phyloP scores from a whole-genome alignment of 2,329 filamentous ascomycete genomes.

The Penicillium paneum region DNA sequence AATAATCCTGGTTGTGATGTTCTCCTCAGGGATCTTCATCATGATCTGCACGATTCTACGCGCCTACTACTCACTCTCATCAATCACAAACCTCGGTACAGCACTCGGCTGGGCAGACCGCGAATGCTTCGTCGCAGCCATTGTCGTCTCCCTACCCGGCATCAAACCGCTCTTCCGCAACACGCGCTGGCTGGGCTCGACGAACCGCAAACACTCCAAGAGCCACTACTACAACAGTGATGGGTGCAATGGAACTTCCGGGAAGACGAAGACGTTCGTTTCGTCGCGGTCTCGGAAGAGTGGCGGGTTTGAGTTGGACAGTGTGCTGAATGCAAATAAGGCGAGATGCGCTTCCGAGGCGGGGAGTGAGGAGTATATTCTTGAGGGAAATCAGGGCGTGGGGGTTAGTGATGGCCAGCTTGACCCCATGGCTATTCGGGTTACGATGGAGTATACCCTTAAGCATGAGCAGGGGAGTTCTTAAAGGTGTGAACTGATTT shows the following conservation, averaged over 20 bases:
- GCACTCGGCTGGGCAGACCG: constrained; percentile 27
- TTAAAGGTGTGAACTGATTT: neutral
- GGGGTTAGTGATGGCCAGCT: neutral
- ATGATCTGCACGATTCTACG: constrained; percentile 27
- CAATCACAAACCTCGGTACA: constrained; percentile 18
- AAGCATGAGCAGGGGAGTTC: constrained; percentile 3
- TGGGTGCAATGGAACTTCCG: constrained; percentile 9
- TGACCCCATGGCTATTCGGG: constrained; percentile 12
- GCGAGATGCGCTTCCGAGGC: constrained; percentile 1
- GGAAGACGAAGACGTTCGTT: constrained; percentile 14
- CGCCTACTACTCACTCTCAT: constrained; percentile 25
- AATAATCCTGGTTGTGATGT: constrained; percentile 20
- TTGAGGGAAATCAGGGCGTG: neutral
- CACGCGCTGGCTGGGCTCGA: constrained; percentile 13
- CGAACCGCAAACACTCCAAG: constrained; percentile 7
- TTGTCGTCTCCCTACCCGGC: constrained; percentile 25
- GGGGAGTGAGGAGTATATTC: constrained; percentile 15
- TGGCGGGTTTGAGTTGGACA: constrained; percentile 9
- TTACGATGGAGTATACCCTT: constrained; percentile 16
- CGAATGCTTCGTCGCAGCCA: constrained; percentile 25
- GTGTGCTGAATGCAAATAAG: constrained; percentile 3
- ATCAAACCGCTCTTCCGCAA: constrained; percentile 27
- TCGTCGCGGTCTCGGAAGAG: constrained; percentile 3
- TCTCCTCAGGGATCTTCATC: constrained; percentile 29
- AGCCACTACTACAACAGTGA: constrained; percentile 7